Evolutionary conservation across 352 stramenopile species (phyloP).

Genomic region (Globisporangium rhizosaccharum): DNA sequence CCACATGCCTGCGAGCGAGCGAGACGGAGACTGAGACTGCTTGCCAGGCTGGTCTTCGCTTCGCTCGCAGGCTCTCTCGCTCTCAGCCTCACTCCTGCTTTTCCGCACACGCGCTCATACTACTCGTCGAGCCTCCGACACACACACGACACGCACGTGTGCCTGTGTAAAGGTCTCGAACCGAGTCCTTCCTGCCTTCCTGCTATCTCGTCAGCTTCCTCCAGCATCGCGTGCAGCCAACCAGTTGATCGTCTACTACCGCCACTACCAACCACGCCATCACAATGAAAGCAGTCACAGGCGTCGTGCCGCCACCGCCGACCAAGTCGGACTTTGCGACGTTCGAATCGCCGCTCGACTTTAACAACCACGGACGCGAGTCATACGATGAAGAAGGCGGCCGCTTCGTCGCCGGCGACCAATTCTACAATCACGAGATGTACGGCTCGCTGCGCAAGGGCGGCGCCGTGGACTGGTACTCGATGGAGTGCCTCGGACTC

Average conservation of each 20-base stretch:
- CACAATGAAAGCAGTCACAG: conserved; percentile 1
- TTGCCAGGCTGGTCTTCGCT: background rate
- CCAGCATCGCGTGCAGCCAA: no score
- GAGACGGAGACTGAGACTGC: background rate
- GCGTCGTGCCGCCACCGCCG: conserved; percentile 4
- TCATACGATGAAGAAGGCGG: conserved; percentile 30
- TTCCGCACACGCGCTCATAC: background rate
- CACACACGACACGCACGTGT: no score
- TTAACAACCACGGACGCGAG: conserved; percentile 5
- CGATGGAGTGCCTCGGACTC: conserved; percentile 57
- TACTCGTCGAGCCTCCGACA: background rate
- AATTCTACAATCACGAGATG: conserved; percentile 60
- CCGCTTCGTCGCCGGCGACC: conserved; percentile 58
- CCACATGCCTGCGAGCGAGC: background rate
- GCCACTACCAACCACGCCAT: background rate
- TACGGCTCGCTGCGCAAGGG: conserved; percentile 56
- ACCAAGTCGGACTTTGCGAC: conserved; percentile 6
- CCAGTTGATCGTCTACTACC: background rate
- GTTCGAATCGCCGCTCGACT: conserved; percentile 7
- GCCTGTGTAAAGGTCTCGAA: background rate
- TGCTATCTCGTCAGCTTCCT: no score
- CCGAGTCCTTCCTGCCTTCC: background rate
- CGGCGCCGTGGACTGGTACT: conserved; percentile 46
- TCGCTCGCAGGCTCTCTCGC: background rate
- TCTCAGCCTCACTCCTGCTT: background rate